Evolutionary conservation across 306 rosid genomes (phyloP).

Genomic region (Cicer bijugum): DNA sequence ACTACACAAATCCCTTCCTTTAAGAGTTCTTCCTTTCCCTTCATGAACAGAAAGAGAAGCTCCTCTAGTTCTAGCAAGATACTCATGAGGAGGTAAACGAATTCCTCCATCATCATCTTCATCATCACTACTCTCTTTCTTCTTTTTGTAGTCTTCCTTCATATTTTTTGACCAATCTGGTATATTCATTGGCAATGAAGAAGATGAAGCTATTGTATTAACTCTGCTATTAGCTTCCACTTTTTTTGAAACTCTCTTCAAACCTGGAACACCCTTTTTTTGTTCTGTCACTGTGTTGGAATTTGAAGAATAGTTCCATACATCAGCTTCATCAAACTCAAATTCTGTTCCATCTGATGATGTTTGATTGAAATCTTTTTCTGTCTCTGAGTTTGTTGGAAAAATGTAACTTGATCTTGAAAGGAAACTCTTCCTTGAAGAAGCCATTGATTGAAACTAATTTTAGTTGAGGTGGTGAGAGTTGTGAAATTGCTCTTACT

Average conservation of each 20-base stretch:
- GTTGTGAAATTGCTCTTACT: not conserved
- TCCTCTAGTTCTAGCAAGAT: slow-evolving; percentile 78
- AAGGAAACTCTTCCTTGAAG: slow-evolving; percentile 59
- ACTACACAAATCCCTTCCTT: slow-evolving; percentile 79
- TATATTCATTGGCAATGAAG: slow-evolving; percentile 78
- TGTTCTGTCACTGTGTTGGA: slow-evolving; percentile 15
- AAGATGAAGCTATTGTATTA: slow-evolving; percentile 41
- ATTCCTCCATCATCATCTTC: slow-evolving; percentile 21
- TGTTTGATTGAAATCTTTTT: slow-evolving; percentile 7
- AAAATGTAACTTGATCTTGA: slow-evolving; percentile 57
- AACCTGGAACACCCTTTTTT: slow-evolving; percentile 36
- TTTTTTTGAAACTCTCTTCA: slow-evolving; percentile 47
- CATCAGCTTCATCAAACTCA: slow-evolving; percentile 72
- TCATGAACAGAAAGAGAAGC: slow-evolving; percentile 85
- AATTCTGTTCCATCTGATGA: slow-evolving; percentile 24
- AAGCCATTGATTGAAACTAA: slow-evolving; percentile 63
- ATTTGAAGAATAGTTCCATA: slow-evolving; percentile 48
- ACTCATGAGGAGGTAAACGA: slow-evolving; percentile 78
- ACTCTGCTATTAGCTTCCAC: not conserved
- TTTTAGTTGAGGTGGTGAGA: not conserved
- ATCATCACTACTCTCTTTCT: slow-evolving; percentile 34
- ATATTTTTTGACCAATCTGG: slow-evolving; percentile 90
- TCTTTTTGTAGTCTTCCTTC: slow-evolving; percentile 57
- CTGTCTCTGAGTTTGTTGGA: slow-evolving; percentile 45
- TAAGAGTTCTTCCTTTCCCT: slow-evolving; percentile 87